Evolutionary conservation across 805 yeast genomes (phyloP).

Genomic region (Starmerella gropengiesseri): DNA sequence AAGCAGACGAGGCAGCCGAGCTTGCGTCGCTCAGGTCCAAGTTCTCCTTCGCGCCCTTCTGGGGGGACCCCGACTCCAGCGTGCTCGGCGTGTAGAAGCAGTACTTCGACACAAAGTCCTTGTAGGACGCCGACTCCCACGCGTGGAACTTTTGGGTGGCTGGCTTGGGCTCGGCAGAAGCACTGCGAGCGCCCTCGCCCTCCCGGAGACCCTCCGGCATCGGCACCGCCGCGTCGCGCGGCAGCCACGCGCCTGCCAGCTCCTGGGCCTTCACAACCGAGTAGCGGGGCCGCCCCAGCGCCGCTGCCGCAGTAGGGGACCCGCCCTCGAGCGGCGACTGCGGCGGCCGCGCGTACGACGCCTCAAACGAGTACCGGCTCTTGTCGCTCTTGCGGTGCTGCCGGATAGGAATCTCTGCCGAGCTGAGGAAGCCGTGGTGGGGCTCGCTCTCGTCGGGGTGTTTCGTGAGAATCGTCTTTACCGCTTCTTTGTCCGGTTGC

Average conservation of each 20-base stretch:
- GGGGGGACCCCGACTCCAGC: too few relatives aligned
- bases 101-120: slow-evolving; percentile 32
- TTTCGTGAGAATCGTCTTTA: too few relatives aligned
- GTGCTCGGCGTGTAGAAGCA: slow-evolving; percentile 30
- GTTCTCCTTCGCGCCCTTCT: too few relatives aligned
- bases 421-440: background rate
- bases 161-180: background rate
- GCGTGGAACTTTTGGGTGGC: background rate
- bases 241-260: background rate
- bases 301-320: background rate
- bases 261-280: background rate
- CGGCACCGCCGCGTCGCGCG: background rate
- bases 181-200: background rate
- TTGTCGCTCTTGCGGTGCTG: background rate
- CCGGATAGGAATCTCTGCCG: slow-evolving; percentile 5
- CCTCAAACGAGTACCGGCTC: slow-evolving; percentile 26
- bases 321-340: background rate
- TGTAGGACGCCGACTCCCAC: slow-evolving; percentile 31
- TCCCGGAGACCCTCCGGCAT: background rate
- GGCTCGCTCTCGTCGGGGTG: too few relatives aligned
- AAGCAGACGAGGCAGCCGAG: too few relatives aligned
- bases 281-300: background rate
- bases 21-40: too few relatives aligned
- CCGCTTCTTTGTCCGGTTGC: too few relatives aligned
- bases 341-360: slow-evolving; percentile 23